These are phyloP conservation scores for Pseudodiploospora longispora DNA, from an alignment of 2,329 filamentous ascomycete species.

Conservation along the genomic window DNA sequence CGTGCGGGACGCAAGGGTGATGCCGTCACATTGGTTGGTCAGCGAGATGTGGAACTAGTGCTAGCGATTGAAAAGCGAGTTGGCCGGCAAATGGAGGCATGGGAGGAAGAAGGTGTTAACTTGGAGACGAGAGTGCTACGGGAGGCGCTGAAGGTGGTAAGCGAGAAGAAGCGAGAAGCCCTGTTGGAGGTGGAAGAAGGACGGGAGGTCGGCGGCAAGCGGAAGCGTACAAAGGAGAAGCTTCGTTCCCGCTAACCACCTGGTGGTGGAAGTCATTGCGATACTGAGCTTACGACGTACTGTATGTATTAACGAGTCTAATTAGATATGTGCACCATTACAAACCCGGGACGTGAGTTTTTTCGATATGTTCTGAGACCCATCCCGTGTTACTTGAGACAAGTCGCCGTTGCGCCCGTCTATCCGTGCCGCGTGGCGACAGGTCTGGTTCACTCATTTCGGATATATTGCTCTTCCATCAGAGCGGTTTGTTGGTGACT, in stretches of 20 bases:
- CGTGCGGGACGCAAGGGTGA: conserved; percentile 80
- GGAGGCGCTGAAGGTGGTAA: conserved; percentile 79
- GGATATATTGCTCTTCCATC: no score
- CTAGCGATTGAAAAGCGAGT: conserved; percentile 82
- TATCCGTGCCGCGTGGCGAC: no score
- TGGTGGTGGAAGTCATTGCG: no score
- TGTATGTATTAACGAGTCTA: no score
- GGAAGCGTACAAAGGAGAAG: conserved; percentile 55
- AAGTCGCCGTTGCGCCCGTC: no score
- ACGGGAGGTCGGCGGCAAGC: conserved; percentile 83
- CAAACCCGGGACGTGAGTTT: no score
- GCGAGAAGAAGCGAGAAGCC: conserved; percentile 93
- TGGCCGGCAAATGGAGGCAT: conserved; percentile 70
- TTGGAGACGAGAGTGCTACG: conserved; percentile 82
- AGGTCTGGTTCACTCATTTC: no score
- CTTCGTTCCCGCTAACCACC: conserved; percentile 27
- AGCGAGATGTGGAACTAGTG: conserved; percentile 87
- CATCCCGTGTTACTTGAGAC: no score
- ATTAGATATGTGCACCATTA: no score
- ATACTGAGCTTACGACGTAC: no score
- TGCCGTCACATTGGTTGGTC: conserved; percentile 80
- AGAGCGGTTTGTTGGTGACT: no score
- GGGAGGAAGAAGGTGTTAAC: conserved; percentile 85
- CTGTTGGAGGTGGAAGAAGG: conserved; percentile 86
- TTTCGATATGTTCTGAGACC: no score